These are phyloP conservation scores for Hypoxylon perforatum DNA, from an alignment of 495 filamentous ascomycete genomes.

Conservation along the genomic window DNA sequence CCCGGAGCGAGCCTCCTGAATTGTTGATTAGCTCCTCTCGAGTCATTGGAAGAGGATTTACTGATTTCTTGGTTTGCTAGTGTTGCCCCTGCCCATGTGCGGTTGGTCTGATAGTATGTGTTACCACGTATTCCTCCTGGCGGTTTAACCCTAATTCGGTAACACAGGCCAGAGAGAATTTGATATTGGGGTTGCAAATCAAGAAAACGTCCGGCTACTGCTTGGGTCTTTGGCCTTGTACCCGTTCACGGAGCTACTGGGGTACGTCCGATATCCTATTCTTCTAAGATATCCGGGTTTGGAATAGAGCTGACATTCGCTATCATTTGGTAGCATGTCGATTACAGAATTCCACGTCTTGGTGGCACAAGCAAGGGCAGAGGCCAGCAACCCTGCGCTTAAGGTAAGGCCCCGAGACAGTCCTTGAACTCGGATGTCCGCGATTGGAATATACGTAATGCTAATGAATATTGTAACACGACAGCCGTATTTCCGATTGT, in stretches of 20 bases:
- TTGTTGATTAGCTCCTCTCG: neutral
- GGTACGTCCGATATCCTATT: conserved; percentile 41
- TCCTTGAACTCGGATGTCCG: conserved; percentile 23
- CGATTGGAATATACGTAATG: conserved; percentile 8
- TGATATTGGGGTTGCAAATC: conserved; percentile 70
- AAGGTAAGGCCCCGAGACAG: conserved; percentile 60
- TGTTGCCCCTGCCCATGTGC: conserved; percentile 79
- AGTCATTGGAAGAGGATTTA: neutral
- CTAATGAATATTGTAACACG: conserved; percentile 34
- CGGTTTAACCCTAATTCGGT: conserved; percentile 15
- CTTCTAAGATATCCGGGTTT: conserved; percentile 23
- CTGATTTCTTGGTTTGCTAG: conserved; percentile 28
- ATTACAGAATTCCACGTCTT: conserved; percentile 71
- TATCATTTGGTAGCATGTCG: conserved; percentile 67
- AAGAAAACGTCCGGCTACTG: conserved; percentile 69
- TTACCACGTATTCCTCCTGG: conserved; percentile 1
- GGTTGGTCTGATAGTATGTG: conserved; percentile 78
- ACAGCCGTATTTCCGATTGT: conserved; percentile 81
- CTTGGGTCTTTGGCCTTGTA: conserved; percentile 72
- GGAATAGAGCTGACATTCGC: conserved; percentile 22
- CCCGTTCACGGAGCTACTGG: conserved; percentile 63
- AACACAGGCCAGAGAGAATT: conserved; percentile 67
- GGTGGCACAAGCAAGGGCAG: conserved; percentile 71
- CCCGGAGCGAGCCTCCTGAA: conserved; percentile 5
- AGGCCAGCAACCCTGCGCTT: conserved; percentile 70